These are phyloP conservation scores for Aspergillus sp. DNA, from an alignment of 2,329 filamentous ascomycete genomes.

Conservation along the genomic window DNA sequence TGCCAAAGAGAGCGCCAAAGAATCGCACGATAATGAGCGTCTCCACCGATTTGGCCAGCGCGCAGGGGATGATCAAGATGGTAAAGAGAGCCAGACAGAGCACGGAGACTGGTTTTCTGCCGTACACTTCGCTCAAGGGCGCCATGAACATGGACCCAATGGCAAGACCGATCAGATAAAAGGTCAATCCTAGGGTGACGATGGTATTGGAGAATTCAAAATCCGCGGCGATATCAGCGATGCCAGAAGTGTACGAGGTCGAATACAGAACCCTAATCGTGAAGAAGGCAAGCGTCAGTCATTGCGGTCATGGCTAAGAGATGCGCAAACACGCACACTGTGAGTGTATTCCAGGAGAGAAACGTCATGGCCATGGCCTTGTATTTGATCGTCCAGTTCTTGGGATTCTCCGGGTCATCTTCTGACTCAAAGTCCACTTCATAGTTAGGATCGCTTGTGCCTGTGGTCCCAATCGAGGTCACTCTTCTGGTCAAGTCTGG, in stretches of 20 bases:
- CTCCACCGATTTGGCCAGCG: constrained; percentile 63
- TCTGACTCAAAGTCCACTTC: constrained; percentile 69
- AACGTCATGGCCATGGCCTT: constrained; percentile 55
- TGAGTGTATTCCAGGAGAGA: constrained; percentile 57
- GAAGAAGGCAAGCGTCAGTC: background rate
- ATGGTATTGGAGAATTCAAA: constrained; percentile 60
- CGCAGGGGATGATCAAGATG: constrained; percentile 69
- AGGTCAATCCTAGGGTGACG: constrained; percentile 73
- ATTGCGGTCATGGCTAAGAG: background rate
- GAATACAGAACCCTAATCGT: constrained; percentile 62
- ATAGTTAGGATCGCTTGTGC: constrained; percentile 57
- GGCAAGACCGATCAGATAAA: constrained; percentile 73
- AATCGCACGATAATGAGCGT: constrained; percentile 71
- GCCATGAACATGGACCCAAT: constrained; percentile 69
- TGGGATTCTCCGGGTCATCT: constrained; percentile 63
- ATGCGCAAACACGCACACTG: constrained; percentile 42
- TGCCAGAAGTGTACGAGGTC: constrained; percentile 73
- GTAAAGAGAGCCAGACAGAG: constrained; percentile 63
- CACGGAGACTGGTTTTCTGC: constrained; percentile 60
- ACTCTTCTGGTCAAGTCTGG: constrained; percentile 37
- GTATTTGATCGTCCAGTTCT: constrained; percentile 63
- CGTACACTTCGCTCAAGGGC: constrained; percentile 56
- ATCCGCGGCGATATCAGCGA: constrained; percentile 65
- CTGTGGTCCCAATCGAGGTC: constrained; percentile 45
- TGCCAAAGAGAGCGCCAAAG: constrained; percentile 70